phyloP scores from a whole-genome alignment of 352 stramenopile genomes.

The Pythium plurisporium region DNA sequence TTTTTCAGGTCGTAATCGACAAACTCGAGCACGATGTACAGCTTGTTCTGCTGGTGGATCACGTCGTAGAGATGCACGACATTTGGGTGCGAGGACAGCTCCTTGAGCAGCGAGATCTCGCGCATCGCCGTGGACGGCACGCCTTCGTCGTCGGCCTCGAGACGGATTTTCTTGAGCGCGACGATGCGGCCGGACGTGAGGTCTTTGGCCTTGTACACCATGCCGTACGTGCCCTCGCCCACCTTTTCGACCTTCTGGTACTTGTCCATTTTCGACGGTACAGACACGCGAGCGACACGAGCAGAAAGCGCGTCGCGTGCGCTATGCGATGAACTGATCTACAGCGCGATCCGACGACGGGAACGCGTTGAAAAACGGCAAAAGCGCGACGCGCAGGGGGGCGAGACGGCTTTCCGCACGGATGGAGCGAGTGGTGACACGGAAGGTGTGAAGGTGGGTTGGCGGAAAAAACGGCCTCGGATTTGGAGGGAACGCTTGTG shows the following conservation, averaged over 20 bases:
- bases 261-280: slow-evolving; percentile 41
- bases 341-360: too few relatives aligned
- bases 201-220: slow-evolving; percentile 99
- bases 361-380: neutral
- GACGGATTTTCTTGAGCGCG: slow-evolving; percentile 99
- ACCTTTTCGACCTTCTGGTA: slow-evolving; percentile 96
- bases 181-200: slow-evolving; percentile 96
- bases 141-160: slow-evolving; percentile 97
- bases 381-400: neutral
- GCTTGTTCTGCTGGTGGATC: slow-evolving; percentile 98
- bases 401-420: neutral
- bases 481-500: slow-evolving; percentile 11
- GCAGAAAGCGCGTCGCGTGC: neutral
- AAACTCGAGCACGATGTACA: slow-evolving; percentile 99
- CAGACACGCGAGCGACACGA: neutral
- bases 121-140: slow-evolving; percentile 98
- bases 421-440: slow-evolving; percentile 7
- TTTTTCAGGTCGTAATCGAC: slow-evolving; percentile 97
- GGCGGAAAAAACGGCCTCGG: slow-evolving; percentile 16
- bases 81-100: slow-evolving; percentile 96
- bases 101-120: slow-evolving; percentile 98
- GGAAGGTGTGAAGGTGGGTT: slow-evolving; percentile 4
- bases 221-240: slow-evolving; percentile 97
- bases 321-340: neutral
- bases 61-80: slow-evolving; percentile 99